Evolutionary conservation across 1,139 yeast species (phyloP), one percentile per base, ranked within the genome.

Genomic region (Candida tropicalis): DNA sequence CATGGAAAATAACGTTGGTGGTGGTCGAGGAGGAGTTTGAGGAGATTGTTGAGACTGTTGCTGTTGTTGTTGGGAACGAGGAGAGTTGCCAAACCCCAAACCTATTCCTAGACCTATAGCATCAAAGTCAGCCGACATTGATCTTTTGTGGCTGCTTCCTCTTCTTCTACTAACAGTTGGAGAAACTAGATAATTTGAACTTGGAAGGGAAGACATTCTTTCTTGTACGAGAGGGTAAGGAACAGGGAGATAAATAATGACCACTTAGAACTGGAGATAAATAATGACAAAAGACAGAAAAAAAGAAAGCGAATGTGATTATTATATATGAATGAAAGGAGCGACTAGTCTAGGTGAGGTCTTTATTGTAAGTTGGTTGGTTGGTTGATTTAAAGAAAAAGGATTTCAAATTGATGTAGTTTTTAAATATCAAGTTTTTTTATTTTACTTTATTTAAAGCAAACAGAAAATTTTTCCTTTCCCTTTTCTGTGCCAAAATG

Each of bases 91-190:
- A 22, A 72, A 51, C 11, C 39, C 39, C 17, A 36, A 54, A 2
- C 75, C 77, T 50, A 65, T 57, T 5, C 39, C 39, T 26, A 36
- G 53, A 2, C 76, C 77, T 50, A 65, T 57, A 5, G 63, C 58
- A 54, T 84, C 90, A 57, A 84, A 83, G 56, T 84, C 90, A 0
- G 89, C 89, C 2, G 87, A 81, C 11, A 84, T 81, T 0, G 89
- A 83, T 39, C 91, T 65, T 53, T 82, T 74, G 53, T 84, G 90
- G 37, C 82, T 72, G 59, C 84, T 90, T 2, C 78, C 75, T 50
- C 79, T 68, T 53, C 68, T 68, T 53, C 68, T 68, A 22, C 51
- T 49, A 24, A 46, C 36, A 1, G 56, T 54, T 3, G 59, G 50
- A 2, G 53, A 29, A 11, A 52, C 29, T 11, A 42, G 40, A 35